Base-by-base conservation (phyloP, 2,329 filamentous ascomycete genomes). In the Cercospora berteroae region DNA sequence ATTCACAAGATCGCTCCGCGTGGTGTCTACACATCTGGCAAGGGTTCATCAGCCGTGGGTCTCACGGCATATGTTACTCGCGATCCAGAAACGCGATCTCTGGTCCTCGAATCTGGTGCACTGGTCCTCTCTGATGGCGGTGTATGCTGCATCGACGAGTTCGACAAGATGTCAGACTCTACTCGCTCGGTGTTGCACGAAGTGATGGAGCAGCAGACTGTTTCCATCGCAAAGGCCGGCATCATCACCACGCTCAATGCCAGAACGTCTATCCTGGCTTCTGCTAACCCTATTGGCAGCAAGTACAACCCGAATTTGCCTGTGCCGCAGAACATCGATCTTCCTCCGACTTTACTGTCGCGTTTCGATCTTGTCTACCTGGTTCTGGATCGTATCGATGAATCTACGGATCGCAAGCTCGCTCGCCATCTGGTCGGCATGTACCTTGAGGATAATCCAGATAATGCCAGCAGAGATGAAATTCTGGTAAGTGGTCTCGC, bases 301-400 rank as follows among this genome's bases (percentile, higher is more conserved):
- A 94, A 96, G 77, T 99, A 99, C 83, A 98, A 99, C 80, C 91
- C 93, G 2, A 94, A 97, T 75, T 83, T 99, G 25, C 94, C 95
- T 0, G 95, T 99, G 13, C 95, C 95, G 3, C 94, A 98, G 76
- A 99, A 99, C 80, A 99, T 99, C 74, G 95, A 99, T 76, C 87
- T 99, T 8, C 95, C 95, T 0, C 95, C 95, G 0, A 99, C 95
- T 0, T 85, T 99, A 6, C 87, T 99, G 62, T 97, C 94, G 5
- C 90, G 95, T 84, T 99, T 99, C 78, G 95, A 99, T 79, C 84
- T 99, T 6, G 94, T 99, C 60, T 99, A 99, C 77, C 88, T 99
- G 1, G 95, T 99, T 52, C 88, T 99, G 58, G 95, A 99, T 78
- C 92, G 92, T 7, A 90, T 96, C 60, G 94, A 98, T 76, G 95